These are phyloP conservation scores for Apiospora rasikravindrae DNA, from an alignment of 2,329 filamentous ascomycete genomes.

Conservation along the genomic window DNA sequence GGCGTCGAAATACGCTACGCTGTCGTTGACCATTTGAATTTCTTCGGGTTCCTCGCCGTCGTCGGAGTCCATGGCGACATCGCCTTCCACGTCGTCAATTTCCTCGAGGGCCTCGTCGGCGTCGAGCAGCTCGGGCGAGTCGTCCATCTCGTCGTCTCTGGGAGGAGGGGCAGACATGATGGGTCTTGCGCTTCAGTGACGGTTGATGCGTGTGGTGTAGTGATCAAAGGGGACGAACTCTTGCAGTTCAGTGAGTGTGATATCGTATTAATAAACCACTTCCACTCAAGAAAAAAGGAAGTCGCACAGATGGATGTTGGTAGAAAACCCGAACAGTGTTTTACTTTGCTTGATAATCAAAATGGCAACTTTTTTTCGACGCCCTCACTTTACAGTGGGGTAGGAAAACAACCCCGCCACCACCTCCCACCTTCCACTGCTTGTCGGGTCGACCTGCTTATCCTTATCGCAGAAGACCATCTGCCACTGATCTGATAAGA, in stretches of 20 bases:
- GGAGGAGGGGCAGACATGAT: constrained; percentile 44
- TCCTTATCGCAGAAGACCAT: neutral
- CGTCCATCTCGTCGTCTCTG: constrained; percentile 49
- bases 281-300: neutral
- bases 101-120: constrained; percentile 81
- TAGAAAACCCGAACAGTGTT: neutral
- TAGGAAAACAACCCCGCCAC: constrained; percentile 5
- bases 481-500: neutral
- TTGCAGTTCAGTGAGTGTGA: no score
- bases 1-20: constrained; percentile 86
- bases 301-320: neutral
- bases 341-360: constrained; percentile 9
- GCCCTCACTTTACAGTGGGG: constrained; percentile 15
- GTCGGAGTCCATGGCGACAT: constrained; percentile 81
- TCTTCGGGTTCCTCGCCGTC: constrained; percentile 69
- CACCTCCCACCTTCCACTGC: neutral
- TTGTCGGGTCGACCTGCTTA: neutral
- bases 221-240: neutral
- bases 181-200: neutral
- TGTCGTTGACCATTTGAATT: constrained; percentile 88
- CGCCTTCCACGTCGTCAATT: constrained; percentile 60
- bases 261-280: neutral
- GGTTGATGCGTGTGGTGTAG: neutral
- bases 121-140: constrained; percentile 74
- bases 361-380: neutral